Conservation (phyloP, 768 basidiomycete genomes). For the Boletus speciosus region DNA sequence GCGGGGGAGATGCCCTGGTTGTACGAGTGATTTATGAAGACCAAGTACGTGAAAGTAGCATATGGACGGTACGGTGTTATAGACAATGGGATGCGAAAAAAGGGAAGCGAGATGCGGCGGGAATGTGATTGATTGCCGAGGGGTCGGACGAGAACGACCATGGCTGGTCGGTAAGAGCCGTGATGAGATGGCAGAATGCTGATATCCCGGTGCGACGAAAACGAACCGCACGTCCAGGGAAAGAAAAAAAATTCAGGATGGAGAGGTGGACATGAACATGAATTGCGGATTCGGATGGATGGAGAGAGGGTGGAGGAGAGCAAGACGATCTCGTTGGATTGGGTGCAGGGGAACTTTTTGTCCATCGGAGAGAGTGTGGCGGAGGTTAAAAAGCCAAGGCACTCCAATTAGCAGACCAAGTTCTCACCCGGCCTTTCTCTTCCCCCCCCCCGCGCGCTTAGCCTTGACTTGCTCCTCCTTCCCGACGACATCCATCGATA, state of each 20-base stretch:
- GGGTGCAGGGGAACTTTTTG: background rate
- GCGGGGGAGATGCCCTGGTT: background rate
- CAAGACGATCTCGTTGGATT: background rate
- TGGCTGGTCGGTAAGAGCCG: background rate
- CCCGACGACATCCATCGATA: slow-evolving; percentile 6
- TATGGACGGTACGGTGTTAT: too few species aligned
- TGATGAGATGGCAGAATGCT: slow-evolving; percentile 2
- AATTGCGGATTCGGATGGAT: background rate
- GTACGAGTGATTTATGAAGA: background rate
- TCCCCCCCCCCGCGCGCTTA: slow-evolving; percentile 20
- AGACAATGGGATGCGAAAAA: background rate
- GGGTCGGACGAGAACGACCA: too few species aligned
- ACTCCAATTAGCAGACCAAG: slow-evolving; percentile 18
- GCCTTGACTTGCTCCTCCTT: background rate
- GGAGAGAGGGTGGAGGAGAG: background rate
- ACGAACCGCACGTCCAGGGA: too few species aligned
- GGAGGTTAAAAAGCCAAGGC: slow-evolving; percentile 31
- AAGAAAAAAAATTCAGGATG: too few species aligned
- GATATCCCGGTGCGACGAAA: background rate
- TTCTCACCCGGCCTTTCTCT: slow-evolving; percentile 29
- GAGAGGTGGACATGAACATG: background rate
- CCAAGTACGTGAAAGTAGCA: too few species aligned
- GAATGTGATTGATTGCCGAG: slow-evolving; percentile 1
- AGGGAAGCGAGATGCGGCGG: background rate
- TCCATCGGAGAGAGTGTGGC: slow-evolving; percentile 12